These are phyloP conservation scores for Colletotrichum orchidophilum DNA, from an alignment of 2,329 filamentous ascomycete species.

Conservation along the genomic window DNA sequence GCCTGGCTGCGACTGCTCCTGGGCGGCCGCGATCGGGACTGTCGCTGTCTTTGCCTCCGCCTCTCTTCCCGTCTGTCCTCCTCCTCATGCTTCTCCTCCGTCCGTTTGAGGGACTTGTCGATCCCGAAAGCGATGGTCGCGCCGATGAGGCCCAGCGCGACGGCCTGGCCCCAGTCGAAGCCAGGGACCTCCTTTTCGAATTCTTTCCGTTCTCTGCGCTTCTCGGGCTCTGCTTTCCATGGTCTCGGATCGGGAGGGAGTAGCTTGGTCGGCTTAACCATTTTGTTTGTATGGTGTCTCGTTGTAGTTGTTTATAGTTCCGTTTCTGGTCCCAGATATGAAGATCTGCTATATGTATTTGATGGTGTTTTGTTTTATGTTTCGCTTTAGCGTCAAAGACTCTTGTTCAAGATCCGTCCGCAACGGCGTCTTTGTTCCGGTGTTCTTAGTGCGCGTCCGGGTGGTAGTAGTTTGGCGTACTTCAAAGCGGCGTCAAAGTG, in stretches of 20 bases:
- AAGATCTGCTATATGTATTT: neutral
- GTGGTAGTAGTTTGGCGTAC: neutral
- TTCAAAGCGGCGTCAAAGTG: neutral
- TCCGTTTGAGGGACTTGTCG: slow-evolving; percentile 48
- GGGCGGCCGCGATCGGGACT: slow-evolving; percentile 2
- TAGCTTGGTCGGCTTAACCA: slow-evolving; percentile 34
- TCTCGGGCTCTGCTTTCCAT: slow-evolving; percentile 49
- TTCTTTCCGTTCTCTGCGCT: slow-evolving; percentile 47
- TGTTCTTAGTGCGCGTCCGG: neutral
- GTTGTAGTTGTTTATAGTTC: neutral
- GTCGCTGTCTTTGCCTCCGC: slow-evolving; percentile 7
- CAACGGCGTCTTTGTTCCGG: neutral
- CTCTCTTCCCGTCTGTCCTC: slow-evolving; percentile 27
- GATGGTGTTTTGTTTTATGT: neutral
- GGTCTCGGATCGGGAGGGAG: slow-evolving; percentile 43
- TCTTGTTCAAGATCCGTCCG: neutral
- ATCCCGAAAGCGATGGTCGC: slow-evolving; percentile 49
- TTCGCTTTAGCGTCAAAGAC: neutral
- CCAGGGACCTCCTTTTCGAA: slow-evolving; percentile 49
- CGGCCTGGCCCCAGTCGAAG: slow-evolving; percentile 52
- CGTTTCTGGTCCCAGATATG: neutral
- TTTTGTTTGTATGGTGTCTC: neutral
- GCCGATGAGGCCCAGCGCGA: slow-evolving; percentile 49
- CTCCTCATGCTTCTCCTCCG: slow-evolving; percentile 30
- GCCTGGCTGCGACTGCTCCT: slow-evolving; percentile 14